Base-by-base conservation (phyloP, 441 rosid species). In the Populus hybrid region DNA sequence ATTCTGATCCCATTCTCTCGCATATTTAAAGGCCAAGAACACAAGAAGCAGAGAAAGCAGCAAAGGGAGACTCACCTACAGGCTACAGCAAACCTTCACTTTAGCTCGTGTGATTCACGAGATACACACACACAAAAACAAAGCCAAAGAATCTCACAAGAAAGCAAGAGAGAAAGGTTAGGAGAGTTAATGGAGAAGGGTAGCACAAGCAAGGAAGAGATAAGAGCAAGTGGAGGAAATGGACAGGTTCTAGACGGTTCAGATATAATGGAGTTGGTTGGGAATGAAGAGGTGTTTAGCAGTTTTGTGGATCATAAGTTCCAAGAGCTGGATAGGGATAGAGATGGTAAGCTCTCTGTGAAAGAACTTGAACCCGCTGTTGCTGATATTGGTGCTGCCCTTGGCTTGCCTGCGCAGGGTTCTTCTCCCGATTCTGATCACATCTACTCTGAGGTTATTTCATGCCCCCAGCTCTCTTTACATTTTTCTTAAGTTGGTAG, bases 301-400 rank as follows among this genome's bases (percentile, higher is more conserved):
- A 83, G 69, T 68, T 94, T 89, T 82, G 95, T 94, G 36, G 94
- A 91, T 28, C 87, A 93, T 79, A 96, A 94, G 93, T 96, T 96
- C 77, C 75, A 90, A 36, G 91, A 90, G 77, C 83, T 95, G 21
- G 97, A 95, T 65, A 86, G 63, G 28, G 97, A 90, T 83, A 83
- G 69, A 56, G 97, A 94, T 82, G 97, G 94, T 65, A 83, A 85
- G 63, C 93, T 92, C 73, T 94, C 98, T n/a, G 88, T 93, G 78
- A 88, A 84, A 29, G 98, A 95, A 82, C 89, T 95, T 68, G 83
- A 90, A 64, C 98, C 98, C 23, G 98, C 94, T 84, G 98, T 94
- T 78, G 93, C 94, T 78, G 97, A 92, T 85, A 91, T 94, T 77
- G 97, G 99, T 72, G 95, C 93, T 65, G 95, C 97, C 14, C 93